Evolutionary conservation across 805 yeast genomes (phyloP).

Genomic region (Diddensiella caesifluorescens): DNA sequence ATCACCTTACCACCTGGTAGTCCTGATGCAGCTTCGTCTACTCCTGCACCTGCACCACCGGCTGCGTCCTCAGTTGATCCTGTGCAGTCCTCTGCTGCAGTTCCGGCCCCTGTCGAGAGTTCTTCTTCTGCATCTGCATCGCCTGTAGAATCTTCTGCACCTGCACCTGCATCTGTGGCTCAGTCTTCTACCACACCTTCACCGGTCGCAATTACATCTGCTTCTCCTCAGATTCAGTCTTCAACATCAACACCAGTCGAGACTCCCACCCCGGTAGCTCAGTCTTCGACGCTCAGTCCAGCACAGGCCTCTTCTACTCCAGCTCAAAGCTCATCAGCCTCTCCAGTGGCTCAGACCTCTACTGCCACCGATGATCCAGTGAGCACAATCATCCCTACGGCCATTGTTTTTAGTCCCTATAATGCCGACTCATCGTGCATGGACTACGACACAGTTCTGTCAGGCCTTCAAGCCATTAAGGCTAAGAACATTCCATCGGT

Average conservation of each 20-base stretch:
- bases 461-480: conserved; percentile 55
- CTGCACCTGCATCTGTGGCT: conserved; percentile 16
- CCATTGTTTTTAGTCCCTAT: conserved; percentile 53
- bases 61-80: conserved; percentile 28
- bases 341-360: conserved; percentile 21
- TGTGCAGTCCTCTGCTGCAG: conserved; percentile 20
- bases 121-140: conserved; percentile 25
- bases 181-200: conserved; percentile 22
- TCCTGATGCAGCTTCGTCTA: conserved; percentile 23
- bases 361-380: conserved; percentile 26
- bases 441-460: conserved; percentile 43
- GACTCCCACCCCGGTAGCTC: too few species aligned
- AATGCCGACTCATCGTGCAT: conserved; percentile 65
- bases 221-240: conserved; percentile 26
- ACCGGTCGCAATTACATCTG: conserved; percentile 19
- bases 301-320: conserved; percentile 22
- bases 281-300: too few species aligned
- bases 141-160: conserved; percentile 3
- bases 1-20: conserved; percentile 3
- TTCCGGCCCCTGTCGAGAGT: conserved; percentile 28
- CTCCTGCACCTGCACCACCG: conserved; percentile 22
- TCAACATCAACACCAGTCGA: conserved; percentile 24
- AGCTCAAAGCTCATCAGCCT: conserved; percentile 18
- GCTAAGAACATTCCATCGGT: conserved; percentile 58
- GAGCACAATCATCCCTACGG: conserved; percentile 26